These are phyloP conservation scores for Emericellopsis atlantica DNA, from an alignment of 2,329 filamentous ascomycete species.

Conservation along the genomic window DNA sequence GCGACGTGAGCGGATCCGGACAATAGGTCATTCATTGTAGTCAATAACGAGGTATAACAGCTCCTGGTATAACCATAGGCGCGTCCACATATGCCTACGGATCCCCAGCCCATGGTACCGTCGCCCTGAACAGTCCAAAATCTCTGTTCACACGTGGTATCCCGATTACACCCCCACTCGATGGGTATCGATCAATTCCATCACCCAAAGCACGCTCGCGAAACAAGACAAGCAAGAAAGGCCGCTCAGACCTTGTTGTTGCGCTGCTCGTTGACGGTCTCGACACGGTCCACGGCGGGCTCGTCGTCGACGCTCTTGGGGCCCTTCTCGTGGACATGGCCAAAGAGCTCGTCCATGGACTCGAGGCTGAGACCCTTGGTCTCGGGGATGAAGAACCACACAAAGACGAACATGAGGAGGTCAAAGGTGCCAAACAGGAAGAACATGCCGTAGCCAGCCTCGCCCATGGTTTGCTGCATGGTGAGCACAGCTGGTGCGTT, in stretches of 20 bases:
- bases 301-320: constrained; percentile 17
- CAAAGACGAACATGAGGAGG: constrained; percentile 51
- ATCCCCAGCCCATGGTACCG: too few relatives aligned
- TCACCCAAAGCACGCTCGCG: neutral
- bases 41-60: too few relatives aligned
- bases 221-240: neutral
- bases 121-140: too few relatives aligned
- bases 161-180: too few relatives aligned
- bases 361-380: constrained; percentile 55
- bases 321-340: constrained; percentile 29
- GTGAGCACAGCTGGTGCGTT: constrained; percentile 37
- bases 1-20: too few relatives aligned
- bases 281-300: constrained; percentile 8
- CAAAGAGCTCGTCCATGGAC: constrained; percentile 55
- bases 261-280: constrained; percentile 1
- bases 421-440: constrained; percentile 58
- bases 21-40: too few relatives aligned
- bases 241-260: neutral
- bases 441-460: constrained; percentile 43
- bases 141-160: too few relatives aligned
- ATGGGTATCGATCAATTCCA: neutral
- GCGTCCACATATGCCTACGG: too few relatives aligned
- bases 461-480: constrained; percentile 46
- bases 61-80: too few relatives aligned
- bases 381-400: constrained; percentile 57